Base-by-base conservation (phyloP, 352 stramenopile genomes). In the Pythium dissimile region DNA sequence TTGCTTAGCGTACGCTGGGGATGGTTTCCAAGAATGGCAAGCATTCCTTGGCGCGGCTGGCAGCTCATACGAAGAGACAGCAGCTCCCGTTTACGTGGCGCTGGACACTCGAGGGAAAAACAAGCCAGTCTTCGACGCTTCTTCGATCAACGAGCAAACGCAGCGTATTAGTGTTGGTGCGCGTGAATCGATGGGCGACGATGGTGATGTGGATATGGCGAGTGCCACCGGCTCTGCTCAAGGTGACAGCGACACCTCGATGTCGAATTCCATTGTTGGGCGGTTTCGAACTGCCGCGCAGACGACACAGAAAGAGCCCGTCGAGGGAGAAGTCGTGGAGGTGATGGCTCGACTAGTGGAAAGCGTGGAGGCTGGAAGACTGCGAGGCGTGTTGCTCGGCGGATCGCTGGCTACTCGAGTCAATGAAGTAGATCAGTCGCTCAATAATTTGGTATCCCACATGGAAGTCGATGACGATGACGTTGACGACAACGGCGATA, bases 31-130 rank as follows among this genome's bases (percentile, higher is more conserved):
- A 2, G 20, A 18, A 1, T 69, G 62, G 55, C 43, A 65, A 9
- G 18, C 12, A 20, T 54, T 51, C n/a, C 16, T 24, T 8, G 26
- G 23, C 15, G 24, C 61, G n/a, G 11, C 48, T 10, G 15, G 24
- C 4, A 42, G 20, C 1, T 30, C 56, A 18, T 69, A 55, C 30
- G 11, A 28, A 10, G 31, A 16, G 6, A 74, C 32, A 34, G 55
- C 11, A 21, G 78, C 73, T n/a, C 78, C 78, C 24, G 61, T 69
- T 20, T 86, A 84, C 57, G 38, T 85, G n/a, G 77, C 67, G 28
- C 49, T 89, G 47, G 72, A 89, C 35, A 86, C 78, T 11, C 66
- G 78, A 16, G 59, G 52, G 5, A 23, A 31, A 41, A 59, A 30
- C 39, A 48, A 28, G 41, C 20, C 31, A 1, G 41, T 56, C 3